A percentile compares a stretch with the other conserved stretches of the same genome.
Evolutionary conservation across 768 basidiomycete genomes (phyloP).

Genomic region (Paxillus ammoniavirescens): DNA sequence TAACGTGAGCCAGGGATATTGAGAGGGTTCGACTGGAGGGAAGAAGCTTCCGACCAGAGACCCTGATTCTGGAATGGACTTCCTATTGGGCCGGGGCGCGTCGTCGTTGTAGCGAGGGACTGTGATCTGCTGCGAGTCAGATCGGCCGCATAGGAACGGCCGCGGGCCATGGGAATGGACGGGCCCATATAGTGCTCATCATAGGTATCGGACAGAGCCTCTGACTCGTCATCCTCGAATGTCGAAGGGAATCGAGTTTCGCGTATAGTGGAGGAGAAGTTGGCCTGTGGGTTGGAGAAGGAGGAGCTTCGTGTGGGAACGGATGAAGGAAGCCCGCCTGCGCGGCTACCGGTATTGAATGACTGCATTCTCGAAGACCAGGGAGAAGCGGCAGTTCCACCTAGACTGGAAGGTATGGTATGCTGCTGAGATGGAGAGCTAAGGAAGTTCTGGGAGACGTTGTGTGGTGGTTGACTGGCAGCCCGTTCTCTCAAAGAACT

Average conservation of each 20-base stretch:
- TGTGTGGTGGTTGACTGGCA: constrained; percentile 66
- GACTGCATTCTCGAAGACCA: constrained; percentile 47
- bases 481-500: constrained; percentile 59
- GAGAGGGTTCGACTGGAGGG: constrained; percentile 51
- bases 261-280: constrained; percentile 65
- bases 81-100: constrained; percentile 52
- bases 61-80: constrained; percentile 40
- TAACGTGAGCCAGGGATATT: constrained; percentile 54
- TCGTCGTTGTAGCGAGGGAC: constrained; percentile 57
- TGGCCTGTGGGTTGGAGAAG: constrained; percentile 57
- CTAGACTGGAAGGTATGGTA: constrained; percentile 49
- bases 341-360: constrained; percentile 39
- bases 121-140: constrained; percentile 74
- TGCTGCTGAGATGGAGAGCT: constrained; percentile 54
- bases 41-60: constrained; percentile 57
- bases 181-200: constrained; percentile 53
- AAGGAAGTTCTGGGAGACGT: constrained; percentile 44
- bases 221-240: constrained; percentile 80
- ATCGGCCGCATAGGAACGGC: constrained; percentile 62
- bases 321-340: constrained; percentile 42
- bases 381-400: constrained; percentile 28
- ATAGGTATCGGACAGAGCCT: constrained; percentile 58
- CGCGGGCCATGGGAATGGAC: constrained; percentile 42
- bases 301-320: constrained; percentile 68
- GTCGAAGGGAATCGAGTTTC: constrained; percentile 71